Evolutionary conservation across 225 moss, liverwort and hornwort species (phyloP).

Genomic region (Pseudisothecium myosuroides): DNA sequence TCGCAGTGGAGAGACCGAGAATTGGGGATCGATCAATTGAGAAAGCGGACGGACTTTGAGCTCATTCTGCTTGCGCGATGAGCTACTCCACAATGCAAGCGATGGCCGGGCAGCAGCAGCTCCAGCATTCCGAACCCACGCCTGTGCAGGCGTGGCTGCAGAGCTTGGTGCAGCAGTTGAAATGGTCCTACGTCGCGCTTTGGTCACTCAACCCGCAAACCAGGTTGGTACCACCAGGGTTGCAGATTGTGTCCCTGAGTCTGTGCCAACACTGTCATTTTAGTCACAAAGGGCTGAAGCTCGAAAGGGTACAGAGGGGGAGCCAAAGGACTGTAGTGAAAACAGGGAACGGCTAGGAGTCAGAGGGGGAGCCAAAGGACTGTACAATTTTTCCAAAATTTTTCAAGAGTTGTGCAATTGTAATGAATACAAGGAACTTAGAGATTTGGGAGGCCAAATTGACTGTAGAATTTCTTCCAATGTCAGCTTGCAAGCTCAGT

Average conservation of each 20-base stretch:
- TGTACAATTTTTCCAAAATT: neutral
- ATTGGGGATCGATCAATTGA: neutral
- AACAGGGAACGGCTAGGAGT: neutral
- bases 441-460: neutral
- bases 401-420: neutral
- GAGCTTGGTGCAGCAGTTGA: conserved; percentile 24
- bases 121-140: neutral
- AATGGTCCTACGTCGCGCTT: conserved; percentile 60
- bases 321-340: neutral
- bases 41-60: neutral
- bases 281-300: neutral
- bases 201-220: conserved; percentile 30
- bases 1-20: neutral
- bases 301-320: neutral
- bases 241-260: neutral
- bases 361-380: neutral
- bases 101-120: neutral
- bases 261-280: neutral
- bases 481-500: neutral
- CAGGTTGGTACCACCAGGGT: conserved; percentile 1
- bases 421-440: neutral
- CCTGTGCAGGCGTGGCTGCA: neutral
- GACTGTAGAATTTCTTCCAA: neutral
- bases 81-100: neutral
- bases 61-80: neutral